Conservation (phyloP, 129 eudicot species). For the Lactuca sativa region DNA sequence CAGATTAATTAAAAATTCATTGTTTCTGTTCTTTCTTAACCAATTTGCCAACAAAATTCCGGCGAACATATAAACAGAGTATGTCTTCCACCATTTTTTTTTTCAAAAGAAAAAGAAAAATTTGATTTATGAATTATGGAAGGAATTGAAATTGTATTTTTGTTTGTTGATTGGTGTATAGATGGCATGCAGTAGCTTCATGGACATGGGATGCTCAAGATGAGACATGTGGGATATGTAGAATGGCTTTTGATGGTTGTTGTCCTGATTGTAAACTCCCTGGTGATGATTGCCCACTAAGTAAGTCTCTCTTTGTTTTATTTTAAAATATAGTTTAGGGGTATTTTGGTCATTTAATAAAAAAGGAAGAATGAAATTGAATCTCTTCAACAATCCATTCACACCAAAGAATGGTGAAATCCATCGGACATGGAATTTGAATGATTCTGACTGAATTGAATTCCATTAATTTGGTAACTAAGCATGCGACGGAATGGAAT, state of each 20-base stretch:
- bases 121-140: background rate
- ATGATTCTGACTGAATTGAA: too few relatives aligned
- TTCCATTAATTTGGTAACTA: too few relatives aligned
- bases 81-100: constrained; percentile 28
- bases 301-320: constrained; percentile 40
- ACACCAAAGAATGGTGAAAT: too few relatives aligned
- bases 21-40: constrained; percentile 43
- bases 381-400: too few relatives aligned
- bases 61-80: constrained; percentile 55
- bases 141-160: background rate
- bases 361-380: too few relatives aligned
- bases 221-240: constrained; percentile 94
- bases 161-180: constrained; percentile 15
- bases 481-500: too few relatives aligned
- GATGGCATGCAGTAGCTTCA: constrained; percentile 99
- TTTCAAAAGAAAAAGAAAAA: background rate
- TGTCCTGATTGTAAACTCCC: constrained; percentile 96
- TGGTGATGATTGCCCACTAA: constrained; percentile 90
- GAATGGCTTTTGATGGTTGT: constrained; percentile 99
- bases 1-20: background rate
- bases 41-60: constrained; percentile 15
- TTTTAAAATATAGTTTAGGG: background rate
- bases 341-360: background rate
- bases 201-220: constrained; percentile 99
- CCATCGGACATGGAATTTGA: too few relatives aligned